phyloP scores from a whole-genome alignment of 1,139 yeast genomes.

The Eremothecium coryli region DNA sequence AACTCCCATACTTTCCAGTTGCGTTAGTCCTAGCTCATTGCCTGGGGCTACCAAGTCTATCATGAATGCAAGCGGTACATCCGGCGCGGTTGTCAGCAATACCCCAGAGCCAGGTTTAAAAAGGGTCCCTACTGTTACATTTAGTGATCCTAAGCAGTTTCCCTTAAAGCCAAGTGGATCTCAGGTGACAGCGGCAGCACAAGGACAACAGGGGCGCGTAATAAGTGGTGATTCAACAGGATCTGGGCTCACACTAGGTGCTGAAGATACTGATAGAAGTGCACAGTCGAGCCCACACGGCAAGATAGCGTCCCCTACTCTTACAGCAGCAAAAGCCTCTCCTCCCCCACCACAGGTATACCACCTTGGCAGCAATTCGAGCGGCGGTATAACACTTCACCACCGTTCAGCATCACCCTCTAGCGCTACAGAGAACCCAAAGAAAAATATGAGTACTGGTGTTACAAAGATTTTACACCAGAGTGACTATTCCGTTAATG shows the following conservation, averaged over 20 bases:
- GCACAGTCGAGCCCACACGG: constrained; percentile 5
- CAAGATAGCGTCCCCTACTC: constrained; percentile 26
- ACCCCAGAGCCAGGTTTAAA: constrained; percentile 30
- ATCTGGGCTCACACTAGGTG: constrained; percentile 1
- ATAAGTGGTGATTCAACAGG: constrained; percentile 6
- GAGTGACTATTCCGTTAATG: constrained; percentile 3
- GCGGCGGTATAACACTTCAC: not conserved
- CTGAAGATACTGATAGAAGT: constrained; percentile 6
- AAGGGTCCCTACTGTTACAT: constrained; percentile 31
- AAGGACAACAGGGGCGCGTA: constrained; percentile 6
- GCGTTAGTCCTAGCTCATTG: constrained; percentile 14
- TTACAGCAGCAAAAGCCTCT: constrained; percentile 46
- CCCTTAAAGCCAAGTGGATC: constrained; percentile 11
- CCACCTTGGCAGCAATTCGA: constrained; percentile 28
- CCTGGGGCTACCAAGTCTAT: constrained; percentile 26
- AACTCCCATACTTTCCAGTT: not conserved
- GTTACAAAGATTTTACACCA: constrained; percentile 7
- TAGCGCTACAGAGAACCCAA: not conserved
- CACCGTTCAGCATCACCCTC: not conserved
- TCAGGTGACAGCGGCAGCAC: not conserved
- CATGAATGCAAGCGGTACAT: constrained; percentile 29
- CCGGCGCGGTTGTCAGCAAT: constrained; percentile 31
- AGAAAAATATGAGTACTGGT: not conserved
- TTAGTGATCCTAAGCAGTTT: constrained; percentile 26
- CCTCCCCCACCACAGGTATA: constrained; percentile 66